phyloP scores from a whole-genome alignment of 2,329 filamentous ascomycete genomes.

The Fusarium foetens region DNA sequence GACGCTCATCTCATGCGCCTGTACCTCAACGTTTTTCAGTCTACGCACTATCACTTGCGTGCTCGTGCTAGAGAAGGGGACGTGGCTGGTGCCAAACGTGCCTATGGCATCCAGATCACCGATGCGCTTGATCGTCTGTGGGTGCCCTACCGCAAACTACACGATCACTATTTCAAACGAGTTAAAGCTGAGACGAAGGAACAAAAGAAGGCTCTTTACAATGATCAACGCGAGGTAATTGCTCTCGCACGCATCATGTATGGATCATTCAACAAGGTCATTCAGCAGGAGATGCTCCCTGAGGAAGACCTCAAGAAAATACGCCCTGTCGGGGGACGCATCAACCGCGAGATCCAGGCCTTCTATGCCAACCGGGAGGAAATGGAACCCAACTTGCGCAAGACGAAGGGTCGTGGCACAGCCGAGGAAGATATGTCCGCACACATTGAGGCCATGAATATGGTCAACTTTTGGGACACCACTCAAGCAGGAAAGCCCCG shows the following conservation, averaged over 20 bases:
- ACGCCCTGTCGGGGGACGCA: conserved; percentile 47
- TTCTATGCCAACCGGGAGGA: conserved; percentile 51
- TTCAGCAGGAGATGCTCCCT: conserved; percentile 54
- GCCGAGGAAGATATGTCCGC: conserved; percentile 38
- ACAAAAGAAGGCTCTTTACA: conserved; percentile 47
- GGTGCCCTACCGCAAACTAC: conserved; percentile 57
- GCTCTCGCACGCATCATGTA: conserved; percentile 59
- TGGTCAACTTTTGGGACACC: conserved; percentile 50
- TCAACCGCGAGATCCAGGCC: conserved; percentile 52
- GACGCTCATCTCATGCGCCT: conserved; percentile 63
- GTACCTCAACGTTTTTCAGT: conserved; percentile 67
- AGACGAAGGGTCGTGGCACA: conserved; percentile 25
- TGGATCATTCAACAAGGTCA: conserved; percentile 56
- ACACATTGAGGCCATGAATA: conserved; percentile 28
- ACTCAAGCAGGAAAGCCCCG: conserved; percentile 27
- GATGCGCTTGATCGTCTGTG: conserved; percentile 62
- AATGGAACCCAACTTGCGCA: conserved; percentile 48
- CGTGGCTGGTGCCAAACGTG: conserved; percentile 51
- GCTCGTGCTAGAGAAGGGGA: conserved; percentile 45
- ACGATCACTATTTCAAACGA: conserved; percentile 51
- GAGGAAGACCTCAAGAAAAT: conserved; percentile 49
- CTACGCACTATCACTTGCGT: conserved; percentile 55
- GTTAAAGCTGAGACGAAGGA: conserved; percentile 37
- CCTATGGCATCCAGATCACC: conserved; percentile 62
- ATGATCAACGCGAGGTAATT: conserved; percentile 54